phyloP scores from a whole-genome alignment of 768 basidiomycete genomes.

The Suillus subaureus region DNA sequence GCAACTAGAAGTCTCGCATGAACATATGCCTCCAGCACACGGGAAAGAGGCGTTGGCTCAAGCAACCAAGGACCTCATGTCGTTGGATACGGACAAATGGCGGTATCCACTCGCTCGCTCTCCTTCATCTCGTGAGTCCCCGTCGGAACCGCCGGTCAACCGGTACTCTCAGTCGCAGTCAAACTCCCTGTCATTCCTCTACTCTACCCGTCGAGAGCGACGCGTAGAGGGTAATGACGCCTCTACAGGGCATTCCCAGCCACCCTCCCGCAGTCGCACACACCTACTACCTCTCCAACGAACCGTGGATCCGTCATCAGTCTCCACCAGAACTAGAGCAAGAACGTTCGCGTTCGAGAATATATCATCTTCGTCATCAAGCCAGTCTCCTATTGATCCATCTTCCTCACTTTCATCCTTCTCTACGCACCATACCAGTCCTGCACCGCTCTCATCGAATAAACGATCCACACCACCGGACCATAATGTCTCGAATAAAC shows the following conservation, averaged over 20 bases:
- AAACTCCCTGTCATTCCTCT: constrained; percentile 18
- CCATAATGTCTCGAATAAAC: constrained; percentile 33
- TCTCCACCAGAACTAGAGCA: constrained; percentile 13
- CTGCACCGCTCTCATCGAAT: constrained; percentile 15
- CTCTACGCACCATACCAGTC: constrained; percentile 11
- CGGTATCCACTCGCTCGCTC: constrained; percentile 25
- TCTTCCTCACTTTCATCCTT: constrained; percentile 20
- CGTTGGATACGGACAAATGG: constrained; percentile 55
- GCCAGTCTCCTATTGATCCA: constrained; percentile 26
- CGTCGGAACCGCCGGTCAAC: constrained; percentile 13
- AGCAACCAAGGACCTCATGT: constrained; percentile 85
- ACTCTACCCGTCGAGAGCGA: constrained; percentile 23
- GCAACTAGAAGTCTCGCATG: constrained; percentile 37
- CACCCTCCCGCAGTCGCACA: constrained; percentile 16
- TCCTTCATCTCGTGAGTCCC: constrained; percentile 6
- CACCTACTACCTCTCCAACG: constrained; percentile 21
- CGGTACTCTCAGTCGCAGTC: constrained; percentile 23
- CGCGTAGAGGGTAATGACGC: constrained; percentile 13
- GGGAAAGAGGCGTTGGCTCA: constrained; percentile 70
- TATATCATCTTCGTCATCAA: constrained; percentile 27
- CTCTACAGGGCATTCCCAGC: not conserved
- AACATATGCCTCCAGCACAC: constrained; percentile 52
- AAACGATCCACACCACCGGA: constrained; percentile 31
- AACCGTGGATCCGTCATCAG: constrained; percentile 12
- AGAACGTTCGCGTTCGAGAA: constrained; percentile 18